Evolutionary conservation across 139 green algal species (phyloP), one percentile per base, ranked within the genome.

Genomic region (Coelastrella sp.): DNA sequence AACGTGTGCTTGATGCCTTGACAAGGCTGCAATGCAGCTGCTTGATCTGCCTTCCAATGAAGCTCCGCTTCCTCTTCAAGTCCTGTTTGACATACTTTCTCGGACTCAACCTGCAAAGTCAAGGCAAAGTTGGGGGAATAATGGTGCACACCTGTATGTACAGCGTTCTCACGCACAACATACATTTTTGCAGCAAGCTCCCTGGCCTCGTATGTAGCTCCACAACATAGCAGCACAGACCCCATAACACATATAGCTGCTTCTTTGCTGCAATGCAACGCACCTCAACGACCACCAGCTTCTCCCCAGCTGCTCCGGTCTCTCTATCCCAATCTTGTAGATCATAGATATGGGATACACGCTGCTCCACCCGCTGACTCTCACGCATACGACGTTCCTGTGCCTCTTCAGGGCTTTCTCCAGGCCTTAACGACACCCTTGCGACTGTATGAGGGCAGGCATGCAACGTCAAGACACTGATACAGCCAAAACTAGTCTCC

Each of bases 251-350:
- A n/a, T n/a, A n/a, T n/a, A 69, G 27, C 62, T 30, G 30, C 62
- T 40, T 4, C 30, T 71, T 9, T 74, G 34, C 35, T 27, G 5
- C 34, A 17, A 23, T 17, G 13, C 2, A 19, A 8, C 87, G 32
- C 27, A 96, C 87, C 71, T 97, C 94, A n/a, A 98, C 63, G 50
- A 97, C 92, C 40, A 98, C 86, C 17, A 97, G 89, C 34, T 91
- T 89, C 50, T 94, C 67, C 9, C 88, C 90, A 17, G 94, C 92
- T 78, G 88, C 45, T 8, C 68, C 50, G 35, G 95, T 41, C n/a
- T 89, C 62, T 4, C 50, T 19, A 4, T 91, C n/a, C 19, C 91
- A 92, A 5, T 96, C 91, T 0, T 74, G 40, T 19, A 81, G 32
- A 35, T 79, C 89, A 19, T 68, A 79, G 17, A 97, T 86, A 30